Conservation (phyloP, 371 early-diverging fungal species). For the Apophysomyces ossiformis region DNA sequence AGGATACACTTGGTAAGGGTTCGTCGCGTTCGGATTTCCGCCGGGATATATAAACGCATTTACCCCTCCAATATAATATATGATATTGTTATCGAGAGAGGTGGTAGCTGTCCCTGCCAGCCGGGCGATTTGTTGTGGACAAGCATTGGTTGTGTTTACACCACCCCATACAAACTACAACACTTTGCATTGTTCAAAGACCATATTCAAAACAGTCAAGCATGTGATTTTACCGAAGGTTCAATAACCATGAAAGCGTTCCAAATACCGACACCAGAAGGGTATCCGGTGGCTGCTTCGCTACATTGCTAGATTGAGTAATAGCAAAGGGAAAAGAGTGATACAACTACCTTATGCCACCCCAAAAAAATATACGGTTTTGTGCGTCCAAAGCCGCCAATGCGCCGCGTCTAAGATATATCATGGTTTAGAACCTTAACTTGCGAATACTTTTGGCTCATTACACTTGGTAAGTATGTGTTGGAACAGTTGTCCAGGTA, state of each 20-base stretch:
- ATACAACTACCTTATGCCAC: not conserved
- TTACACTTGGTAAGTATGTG: not conserved
- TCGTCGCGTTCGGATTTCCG: not conserved
- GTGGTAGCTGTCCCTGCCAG: not conserved
- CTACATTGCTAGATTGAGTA: not conserved
- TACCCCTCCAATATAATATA: not conserved
- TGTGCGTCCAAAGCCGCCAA: not conserved
- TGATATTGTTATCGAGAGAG: not conserved
- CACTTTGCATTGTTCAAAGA: not conserved
- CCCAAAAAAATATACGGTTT: not conserved
- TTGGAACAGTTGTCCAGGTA: constrained; percentile 1
- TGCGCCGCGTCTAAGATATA: not conserved
- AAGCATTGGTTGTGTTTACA: not conserved
- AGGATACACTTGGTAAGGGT: not conserved
- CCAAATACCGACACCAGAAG: not conserved
- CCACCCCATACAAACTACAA: not conserved
- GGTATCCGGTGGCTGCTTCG: not conserved
- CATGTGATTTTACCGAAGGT: not conserved
- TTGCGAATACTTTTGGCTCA: too few species aligned
- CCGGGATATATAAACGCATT: not conserved
- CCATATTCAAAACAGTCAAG: not conserved
- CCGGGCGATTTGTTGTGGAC: not conserved
- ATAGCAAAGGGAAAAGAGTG: not conserved
- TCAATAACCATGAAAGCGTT: not conserved
- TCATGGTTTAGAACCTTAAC: too few species aligned